Evolutionary conservation across 2,329 filamentous ascomycete genomes (phyloP).

Genomic region (Conoideocrella luteorostrata): DNA sequence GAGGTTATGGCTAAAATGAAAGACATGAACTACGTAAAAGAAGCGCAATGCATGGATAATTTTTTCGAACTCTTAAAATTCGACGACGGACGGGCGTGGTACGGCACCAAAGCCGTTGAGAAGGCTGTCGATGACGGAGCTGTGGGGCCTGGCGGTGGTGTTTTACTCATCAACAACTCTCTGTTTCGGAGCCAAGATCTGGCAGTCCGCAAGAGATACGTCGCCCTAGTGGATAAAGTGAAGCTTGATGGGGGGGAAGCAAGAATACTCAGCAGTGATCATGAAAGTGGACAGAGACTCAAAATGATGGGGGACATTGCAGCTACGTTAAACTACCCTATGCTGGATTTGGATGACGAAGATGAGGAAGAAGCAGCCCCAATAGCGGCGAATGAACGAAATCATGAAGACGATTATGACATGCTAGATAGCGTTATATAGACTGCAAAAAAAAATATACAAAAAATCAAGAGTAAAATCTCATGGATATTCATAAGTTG

Average conservation of each 20-base stretch:
- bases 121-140: slow-evolving; percentile 80
- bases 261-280: slow-evolving; percentile 82
- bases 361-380: slow-evolving; percentile 29
- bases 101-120: slow-evolving; percentile 77
- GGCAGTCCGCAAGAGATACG: slow-evolving; percentile 69
- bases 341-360: slow-evolving; percentile 71
- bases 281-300: slow-evolving; percentile 84
- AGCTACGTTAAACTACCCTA: slow-evolving; percentile 82
- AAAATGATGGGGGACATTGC: slow-evolving; percentile 83
- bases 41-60: slow-evolving; percentile 77
- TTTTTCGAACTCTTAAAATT: slow-evolving; percentile 72
- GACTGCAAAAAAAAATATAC: slow-evolving; percentile 5
- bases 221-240: slow-evolving; percentile 82
- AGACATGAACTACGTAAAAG: slow-evolving; percentile 81
- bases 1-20: slow-evolving; percentile 72
- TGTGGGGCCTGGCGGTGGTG: slow-evolving; percentile 78
- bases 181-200: slow-evolving; percentile 82
- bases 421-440: slow-evolving; percentile 30
- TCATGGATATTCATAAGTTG: no score
- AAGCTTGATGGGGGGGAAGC: slow-evolving; percentile 80
- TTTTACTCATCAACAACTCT: slow-evolving; percentile 78
- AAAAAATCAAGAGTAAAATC: not conserved
- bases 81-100: slow-evolving; percentile 87
- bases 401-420: slow-evolving; percentile 22
- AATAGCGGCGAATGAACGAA: slow-evolving; percentile 8